phyloP scores from a whole-genome alignment of 2,329 filamentous ascomycete species.

The Phialophora verrucosa region DNA sequence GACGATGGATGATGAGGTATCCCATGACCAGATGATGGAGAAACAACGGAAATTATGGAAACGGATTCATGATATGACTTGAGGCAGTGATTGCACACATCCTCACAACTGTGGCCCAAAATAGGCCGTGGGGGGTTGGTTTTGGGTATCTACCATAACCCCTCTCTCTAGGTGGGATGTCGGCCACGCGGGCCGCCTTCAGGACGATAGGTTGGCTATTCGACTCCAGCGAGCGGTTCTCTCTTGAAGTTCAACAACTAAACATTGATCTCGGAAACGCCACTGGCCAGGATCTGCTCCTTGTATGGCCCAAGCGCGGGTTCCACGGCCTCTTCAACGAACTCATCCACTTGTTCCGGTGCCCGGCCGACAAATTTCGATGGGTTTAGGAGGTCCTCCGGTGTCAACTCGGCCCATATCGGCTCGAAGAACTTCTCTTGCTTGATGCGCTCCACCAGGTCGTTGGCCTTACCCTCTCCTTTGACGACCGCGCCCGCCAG shows the following conservation, averaged over 20 bases:
- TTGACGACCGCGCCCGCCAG: slow-evolving; percentile 75
- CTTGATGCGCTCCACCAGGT: slow-evolving; percentile 79
- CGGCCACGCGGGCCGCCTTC: not conserved
- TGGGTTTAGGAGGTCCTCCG: slow-evolving; percentile 69
- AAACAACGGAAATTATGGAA: slow-evolving; percentile 48
- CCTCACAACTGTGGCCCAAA: not conserved
- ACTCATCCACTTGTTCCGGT: slow-evolving; percentile 60
- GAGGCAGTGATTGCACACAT: not conserved
- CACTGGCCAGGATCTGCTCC: slow-evolving; percentile 44
- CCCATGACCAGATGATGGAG: slow-evolving; percentile 42
- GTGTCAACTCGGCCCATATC: slow-evolving; percentile 67
- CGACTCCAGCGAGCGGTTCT: not conserved
- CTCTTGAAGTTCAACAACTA: slow-evolving; percentile 37
- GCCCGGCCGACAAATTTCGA: slow-evolving; percentile 64
- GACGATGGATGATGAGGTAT: not conserved
- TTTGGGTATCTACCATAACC: not conserved
- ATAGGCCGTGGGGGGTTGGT: not conserved
- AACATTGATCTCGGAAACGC: slow-evolving; percentile 50
- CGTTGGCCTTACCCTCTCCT: slow-evolving; percentile 75
- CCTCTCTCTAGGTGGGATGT: not conserved
- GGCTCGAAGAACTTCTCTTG: slow-evolving; percentile 73
- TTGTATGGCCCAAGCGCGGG: slow-evolving; percentile 56
- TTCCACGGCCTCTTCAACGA: slow-evolving; percentile 57
- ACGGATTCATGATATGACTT: slow-evolving; percentile 46
- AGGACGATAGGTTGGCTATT: not conserved